A percentile compares a stretch with the other conserved stretches of the same genome.
Evolutionary conservation across 108 stramenopile genomes (phyloP).

Genomic region (Skeletonema menzelii): DNA sequence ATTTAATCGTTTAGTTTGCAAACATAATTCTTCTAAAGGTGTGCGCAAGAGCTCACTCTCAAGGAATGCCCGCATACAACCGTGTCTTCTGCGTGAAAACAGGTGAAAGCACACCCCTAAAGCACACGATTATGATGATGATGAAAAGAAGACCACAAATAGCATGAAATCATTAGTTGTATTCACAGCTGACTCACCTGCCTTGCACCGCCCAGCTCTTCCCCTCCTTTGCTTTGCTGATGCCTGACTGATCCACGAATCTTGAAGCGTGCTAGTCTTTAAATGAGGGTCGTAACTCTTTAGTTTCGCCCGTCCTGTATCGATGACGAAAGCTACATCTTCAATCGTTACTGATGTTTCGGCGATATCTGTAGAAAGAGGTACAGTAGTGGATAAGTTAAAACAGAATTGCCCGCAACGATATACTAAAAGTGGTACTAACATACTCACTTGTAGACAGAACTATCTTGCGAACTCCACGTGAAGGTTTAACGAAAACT

Average conservation of each 20-base stretch:
- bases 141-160: neutral
- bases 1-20: constrained; percentile 63
- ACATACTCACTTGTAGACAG: constrained; percentile 60
- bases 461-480: constrained; percentile 77
- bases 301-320: constrained; percentile 67
- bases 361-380: constrained; percentile 87
- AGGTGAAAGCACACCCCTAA: constrained; percentile 83
- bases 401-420: constrained; percentile 66
- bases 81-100: constrained; percentile 61
- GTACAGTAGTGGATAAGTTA: constrained; percentile 88
- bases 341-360: constrained; percentile 56
- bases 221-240: constrained; percentile 89
- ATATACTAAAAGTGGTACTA: constrained; percentile 59
- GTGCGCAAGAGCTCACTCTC: constrained; percentile 78
- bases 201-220: constrained; percentile 90
- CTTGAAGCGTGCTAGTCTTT: constrained; percentile 74
- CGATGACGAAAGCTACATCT: constrained; percentile 79
- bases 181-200: constrained; percentile 82
- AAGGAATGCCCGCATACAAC: constrained; percentile 61
- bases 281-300: constrained; percentile 71
- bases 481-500: constrained; percentile 63
- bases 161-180: constrained; percentile 29
- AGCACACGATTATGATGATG: constrained; percentile 54
- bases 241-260: constrained; percentile 86
- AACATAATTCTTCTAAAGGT: constrained; percentile 76